Base-by-base conservation (phyloP, 441 rosid species). In the Pelargonium cotyledonis region DNA sequence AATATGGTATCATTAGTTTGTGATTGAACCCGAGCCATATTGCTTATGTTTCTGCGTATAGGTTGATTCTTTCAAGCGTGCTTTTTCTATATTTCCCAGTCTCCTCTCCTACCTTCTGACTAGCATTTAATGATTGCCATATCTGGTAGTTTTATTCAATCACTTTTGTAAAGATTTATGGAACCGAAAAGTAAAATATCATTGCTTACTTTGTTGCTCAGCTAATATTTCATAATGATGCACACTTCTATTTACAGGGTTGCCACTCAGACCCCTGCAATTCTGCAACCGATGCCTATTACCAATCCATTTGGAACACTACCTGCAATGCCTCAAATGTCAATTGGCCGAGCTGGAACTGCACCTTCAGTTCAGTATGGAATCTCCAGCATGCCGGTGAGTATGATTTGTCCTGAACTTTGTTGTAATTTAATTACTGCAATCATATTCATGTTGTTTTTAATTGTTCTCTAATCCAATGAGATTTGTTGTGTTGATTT, bases 321-420 rank as follows among this genome's bases (percentile, higher is more conserved):
- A 57, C 99, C 99, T 65, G 92, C 87, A 68, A 80, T 86, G 89
- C 98, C 98, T 74, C 97, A 87, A 72, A 80, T 95, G 69, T 89
- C 98, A 69, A 81, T 95, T 72, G 88, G 85, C 63, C 89, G 86
- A 78, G 83, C 85, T 72, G 98, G 96, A 78, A 82, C 84, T 68
- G 82, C 87, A 63, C 83, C 95, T 68, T 85, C 95, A 18, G 82
- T 92, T 70, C 97, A 92, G 77, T 95, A 89, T 75, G 99, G 99
- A 74, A 92, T 92, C 79, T 89, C 99, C 46, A 86, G 86, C 84
- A 74, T 92, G 88, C 95, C 99, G 65, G 98, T 95, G 82, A 84
- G 76, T 75, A 66, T 73, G 23, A 62, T 46, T 60, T 76, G 18
- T 53, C 75, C 69, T 73, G 43, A 67, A 43, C 29, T 55, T 73